Evolutionary conservation across 139 green algal genomes (phyloP).

Genomic region (Mesotaenium endlicherianum): DNA sequence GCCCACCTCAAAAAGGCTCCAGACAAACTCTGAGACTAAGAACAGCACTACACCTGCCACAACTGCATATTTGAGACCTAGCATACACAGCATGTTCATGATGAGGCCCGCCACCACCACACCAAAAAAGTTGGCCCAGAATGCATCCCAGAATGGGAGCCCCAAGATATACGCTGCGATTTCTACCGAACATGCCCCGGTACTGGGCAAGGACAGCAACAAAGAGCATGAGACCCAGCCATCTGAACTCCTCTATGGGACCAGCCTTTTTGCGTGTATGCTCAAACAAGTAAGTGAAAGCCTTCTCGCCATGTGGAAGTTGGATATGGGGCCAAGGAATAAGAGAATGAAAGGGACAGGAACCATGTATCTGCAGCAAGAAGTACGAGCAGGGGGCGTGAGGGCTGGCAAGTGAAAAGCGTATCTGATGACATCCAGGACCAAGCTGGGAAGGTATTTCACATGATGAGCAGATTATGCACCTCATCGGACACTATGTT

Average conservation of each 20-base stretch:
- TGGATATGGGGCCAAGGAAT: conserved; percentile 25
- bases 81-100: conserved; percentile 31
- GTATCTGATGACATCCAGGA: too few species aligned
- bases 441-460: too few species aligned
- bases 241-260: conserved; percentile 41
- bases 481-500: too few species aligned
- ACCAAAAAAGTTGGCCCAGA: conserved; percentile 37
- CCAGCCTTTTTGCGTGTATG: conserved; percentile 32
- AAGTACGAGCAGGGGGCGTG: neutral
- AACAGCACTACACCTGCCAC: conserved; percentile 33
- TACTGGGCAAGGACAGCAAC: conserved; percentile 50
- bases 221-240: conserved; percentile 51
- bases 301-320: neutral
- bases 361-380: conserved; percentile 46
- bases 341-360: conserved; percentile 50
- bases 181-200: conserved; percentile 46
- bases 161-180: conserved; percentile 46
- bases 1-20: conserved; percentile 43
- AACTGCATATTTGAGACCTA: conserved; percentile 18
- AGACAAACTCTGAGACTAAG: conserved; percentile 13
- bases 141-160: conserved; percentile 41
- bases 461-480: too few species aligned
- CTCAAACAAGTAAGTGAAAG: conserved; percentile 35
- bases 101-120: conserved; percentile 48
- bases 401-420: too few species aligned